Percentiles rank a stretch among this genome's conserved stretches.
These are phyloP conservation scores for Cadophora sp. DNA, from an alignment of 2,329 filamentous ascomycete genomes.

Conservation along the genomic window DNA sequence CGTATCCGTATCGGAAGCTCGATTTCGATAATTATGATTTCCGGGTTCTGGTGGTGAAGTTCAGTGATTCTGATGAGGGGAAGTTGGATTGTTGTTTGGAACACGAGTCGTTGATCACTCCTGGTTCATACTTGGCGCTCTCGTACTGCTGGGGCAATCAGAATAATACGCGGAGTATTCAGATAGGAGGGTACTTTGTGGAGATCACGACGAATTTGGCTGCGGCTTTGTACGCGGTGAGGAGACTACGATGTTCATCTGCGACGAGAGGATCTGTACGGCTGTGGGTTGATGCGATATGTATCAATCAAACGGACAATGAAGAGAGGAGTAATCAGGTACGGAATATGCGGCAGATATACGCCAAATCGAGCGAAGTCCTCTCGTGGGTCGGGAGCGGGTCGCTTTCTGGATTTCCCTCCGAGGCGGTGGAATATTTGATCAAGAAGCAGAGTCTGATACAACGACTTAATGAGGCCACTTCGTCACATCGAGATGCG, in stretches of 20 bases:
- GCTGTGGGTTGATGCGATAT: slow-evolving; percentile 27
- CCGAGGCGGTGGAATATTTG: slow-evolving; percentile 2
- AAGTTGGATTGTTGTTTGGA: background rate
- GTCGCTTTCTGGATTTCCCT: background rate
- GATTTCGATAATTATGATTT: slow-evolving; percentile 11
- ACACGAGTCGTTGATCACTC: slow-evolving; percentile 6
- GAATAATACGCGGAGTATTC: background rate
- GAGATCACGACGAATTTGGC: background rate
- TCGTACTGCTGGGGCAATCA: slow-evolving; percentile 5
- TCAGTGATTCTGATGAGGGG: background rate
- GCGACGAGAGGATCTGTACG: background rate
- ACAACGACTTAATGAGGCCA: background rate
- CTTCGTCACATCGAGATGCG: background rate
- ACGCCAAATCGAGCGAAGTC: slow-evolving; percentile 20
- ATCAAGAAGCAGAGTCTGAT: slow-evolving; percentile 16
- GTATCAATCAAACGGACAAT: slow-evolving; percentile 29
- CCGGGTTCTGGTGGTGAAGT: background rate
- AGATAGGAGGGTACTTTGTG: background rate
- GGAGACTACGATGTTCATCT: background rate
- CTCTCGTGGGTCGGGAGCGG: slow-evolving; percentile 20
- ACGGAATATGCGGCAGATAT: slow-evolving; percentile 23
- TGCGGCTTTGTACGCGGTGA: background rate
- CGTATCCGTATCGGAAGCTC: slow-evolving; percentile 7
- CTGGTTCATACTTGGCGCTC: background rate
- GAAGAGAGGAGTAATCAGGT: slow-evolving; percentile 22